Evolutionary conservation across 2,329 filamentous ascomycete species (phyloP).

Genomic region (Ascochyta rabiei): DNA sequence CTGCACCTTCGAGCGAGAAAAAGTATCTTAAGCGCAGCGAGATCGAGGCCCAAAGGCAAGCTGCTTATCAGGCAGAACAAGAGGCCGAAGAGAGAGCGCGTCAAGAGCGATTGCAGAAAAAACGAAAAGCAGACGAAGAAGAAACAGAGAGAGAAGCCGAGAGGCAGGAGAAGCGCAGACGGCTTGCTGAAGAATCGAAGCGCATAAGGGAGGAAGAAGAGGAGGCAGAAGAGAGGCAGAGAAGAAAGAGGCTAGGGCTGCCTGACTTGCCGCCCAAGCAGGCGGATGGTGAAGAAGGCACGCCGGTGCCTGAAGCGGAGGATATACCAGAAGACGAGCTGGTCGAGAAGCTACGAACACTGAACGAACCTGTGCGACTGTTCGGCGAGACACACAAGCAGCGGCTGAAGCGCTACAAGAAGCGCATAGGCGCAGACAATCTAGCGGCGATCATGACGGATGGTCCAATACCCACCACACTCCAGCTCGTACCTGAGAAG

Average conservation of each 20-base stretch:
- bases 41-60: conserved; percentile 79
- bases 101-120: conserved; percentile 71
- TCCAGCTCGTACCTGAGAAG: conserved; percentile 79
- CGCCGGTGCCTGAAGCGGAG: conserved; percentile 54
- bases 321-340: conserved; percentile 77
- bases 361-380: conserved; percentile 74
- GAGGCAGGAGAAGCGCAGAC: conserved; percentile 81
- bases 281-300: conserved; percentile 53
- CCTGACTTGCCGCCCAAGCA: conserved; percentile 69
- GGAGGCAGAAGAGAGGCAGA: conserved; percentile 71
- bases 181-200: conserved; percentile 80
- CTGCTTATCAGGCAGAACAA: conserved; percentile 83
- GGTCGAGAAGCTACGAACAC: conserved; percentile 66
- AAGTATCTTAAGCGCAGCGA: conserved; percentile 90
- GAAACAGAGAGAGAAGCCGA: conserved; percentile 70
- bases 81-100: conserved; percentile 74
- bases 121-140: conserved; percentile 90
- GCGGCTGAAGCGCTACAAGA: conserved; percentile 73
- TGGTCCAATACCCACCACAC: conserved; percentile 85
- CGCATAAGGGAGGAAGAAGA: conserved; percentile 73
- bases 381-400: conserved; percentile 82
- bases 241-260: conserved; percentile 78
- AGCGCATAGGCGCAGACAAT: conserved; percentile 57
- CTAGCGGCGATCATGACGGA: conserved; percentile 61
- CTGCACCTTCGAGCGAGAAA: conserved; percentile 41